Evolutionary conservation across 352 stramenopile genomes (phyloP), one percentile per base, ranked within the genome.

Genomic region (Globisporangium nodosum): DNA sequence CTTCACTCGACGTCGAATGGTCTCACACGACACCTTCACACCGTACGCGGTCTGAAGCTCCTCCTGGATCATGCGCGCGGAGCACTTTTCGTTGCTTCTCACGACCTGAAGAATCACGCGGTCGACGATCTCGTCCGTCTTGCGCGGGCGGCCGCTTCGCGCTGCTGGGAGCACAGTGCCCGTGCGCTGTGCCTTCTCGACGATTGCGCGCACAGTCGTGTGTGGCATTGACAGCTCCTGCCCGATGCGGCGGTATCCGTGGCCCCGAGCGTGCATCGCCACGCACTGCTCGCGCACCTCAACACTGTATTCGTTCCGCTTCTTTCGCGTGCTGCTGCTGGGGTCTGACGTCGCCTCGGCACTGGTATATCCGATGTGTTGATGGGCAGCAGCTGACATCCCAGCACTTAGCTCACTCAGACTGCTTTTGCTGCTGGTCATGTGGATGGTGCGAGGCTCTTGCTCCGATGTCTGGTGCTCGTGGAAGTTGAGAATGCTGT

Each of bases 191-290:
- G 72, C 74, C 49, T 85, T 90, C 54, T 85, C 69, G 46, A 87
- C 73, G 56, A 90, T 88, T 11, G 78, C 81, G 1, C 76, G 74
- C n/a, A 90, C 81, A 12, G 76, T 88, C 5, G 81, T 87, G 56
- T 87, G 76, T 3, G 78, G 78, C 78, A 87, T 88, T 35, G 71
- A 68, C 18, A 90, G 71, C 49, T 74, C 49, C 58, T 82, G 73
- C 13, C 74, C 74, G 37, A 90, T 88, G 52, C 70, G 70, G 9
- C 78, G 74, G 47, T 84, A 90, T 0, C 81, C 78, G 48, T 85
- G 47, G 13, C 78, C 81, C 62, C 81, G 54, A 18, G 37, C 56
- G 30, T 87, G 74, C 48, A 87, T 58, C n/a, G 60, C 51, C 18
- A 90, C 74, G 51, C 78, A 88, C 42, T 75, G 60, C 49, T 88